These are phyloP conservation scores for Craterostigma plantagineum DNA, from an alignment of 257 asterid species.

Conservation along the genomic window DNA sequence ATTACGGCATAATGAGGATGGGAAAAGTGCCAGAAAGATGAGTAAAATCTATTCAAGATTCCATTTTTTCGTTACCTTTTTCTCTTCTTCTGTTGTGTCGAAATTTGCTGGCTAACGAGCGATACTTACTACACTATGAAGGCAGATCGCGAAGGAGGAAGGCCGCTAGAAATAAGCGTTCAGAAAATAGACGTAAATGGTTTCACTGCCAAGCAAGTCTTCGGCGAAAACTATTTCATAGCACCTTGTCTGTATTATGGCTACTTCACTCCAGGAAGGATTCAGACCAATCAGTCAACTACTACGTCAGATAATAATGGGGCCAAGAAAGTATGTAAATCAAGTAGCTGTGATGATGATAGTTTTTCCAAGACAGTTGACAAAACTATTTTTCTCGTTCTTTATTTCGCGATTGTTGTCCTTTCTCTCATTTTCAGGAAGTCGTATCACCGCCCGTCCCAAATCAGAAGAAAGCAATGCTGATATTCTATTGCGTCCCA, in stretches of 20 bases:
- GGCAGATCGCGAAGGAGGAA: conserved; percentile 86
- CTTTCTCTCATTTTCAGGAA: conserved; percentile 17
- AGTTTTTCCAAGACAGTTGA: neutral
- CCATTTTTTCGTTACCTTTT: conserved; percentile 1
- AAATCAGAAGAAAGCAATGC: conserved; percentile 17
- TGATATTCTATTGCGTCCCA: conserved; percentile 56
- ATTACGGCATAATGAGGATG: conserved; percentile 52
- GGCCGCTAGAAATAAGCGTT: conserved; percentile 40
- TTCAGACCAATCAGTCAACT: conserved; percentile 14
- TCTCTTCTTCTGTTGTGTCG: neutral
- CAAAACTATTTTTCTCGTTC: neutral
- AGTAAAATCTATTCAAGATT: conserved; percentile 21
- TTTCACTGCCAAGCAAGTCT: conserved; percentile 25
- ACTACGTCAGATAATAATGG: conserved; percentile 24
- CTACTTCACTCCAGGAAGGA: conserved; percentile 21
- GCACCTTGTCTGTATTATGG: conserved; percentile 58
- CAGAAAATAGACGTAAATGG: conserved; percentile 36
- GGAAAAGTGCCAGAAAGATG: conserved; percentile 53
- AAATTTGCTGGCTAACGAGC: conserved; percentile 15
- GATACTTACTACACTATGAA: conserved; percentile 38
- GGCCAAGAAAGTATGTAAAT: conserved; percentile 19
- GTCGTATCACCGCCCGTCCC: conserved; percentile 18
- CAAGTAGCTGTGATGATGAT: neutral
- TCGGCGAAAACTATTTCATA: conserved; percentile 23
- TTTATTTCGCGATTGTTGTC: neutral